These are phyloP conservation scores for Apiospora aurea DNA, from an alignment of 2,329 filamentous ascomycete genomes.

Conservation along the genomic window DNA sequence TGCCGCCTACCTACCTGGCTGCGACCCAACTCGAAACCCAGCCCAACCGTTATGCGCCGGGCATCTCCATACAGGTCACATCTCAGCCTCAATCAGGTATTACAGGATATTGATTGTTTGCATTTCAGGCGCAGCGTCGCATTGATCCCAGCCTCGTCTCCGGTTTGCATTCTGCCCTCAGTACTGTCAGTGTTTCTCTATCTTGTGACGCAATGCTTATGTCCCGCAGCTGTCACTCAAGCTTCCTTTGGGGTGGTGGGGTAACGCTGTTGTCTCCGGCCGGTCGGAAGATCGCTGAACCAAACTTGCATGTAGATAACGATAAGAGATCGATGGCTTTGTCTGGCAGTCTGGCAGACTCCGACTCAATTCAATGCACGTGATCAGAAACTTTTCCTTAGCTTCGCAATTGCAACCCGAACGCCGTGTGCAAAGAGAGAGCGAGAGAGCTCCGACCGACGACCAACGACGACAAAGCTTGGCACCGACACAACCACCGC, in stretches of 20 bases:
- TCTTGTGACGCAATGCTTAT: conserved; percentile 15
- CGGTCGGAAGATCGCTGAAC: conserved; percentile 18
- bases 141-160: background rate
- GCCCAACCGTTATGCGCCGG: background rate
- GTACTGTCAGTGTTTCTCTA: background rate
- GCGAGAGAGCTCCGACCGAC: conserved; percentile 10
- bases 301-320: background rate
- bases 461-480: conserved; percentile 9
- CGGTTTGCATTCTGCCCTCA: background rate
- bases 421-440: conserved; percentile 3
- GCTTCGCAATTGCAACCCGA: background rate
- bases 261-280: background rate
- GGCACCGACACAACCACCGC: conserved; percentile 19
- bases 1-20: background rate
- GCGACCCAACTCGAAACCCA: conserved; percentile 17
- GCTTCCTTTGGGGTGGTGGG: conserved; percentile 2
- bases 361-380: background rate
- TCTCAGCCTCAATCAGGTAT: conserved; percentile 17
- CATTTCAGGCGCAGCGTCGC: background rate
- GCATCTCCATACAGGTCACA: background rate
- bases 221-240: conserved; percentile 8
- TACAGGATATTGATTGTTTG: background rate
- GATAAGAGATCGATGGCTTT: conserved; percentile 2
- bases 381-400: conserved; percentile 22
- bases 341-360: background rate